Percentiles rank a stretch among this genome's conserved stretches.
phyloP scores from a whole-genome alignment of 2,329 filamentous ascomycete species.

The Epichloe aotearoae region DNA sequence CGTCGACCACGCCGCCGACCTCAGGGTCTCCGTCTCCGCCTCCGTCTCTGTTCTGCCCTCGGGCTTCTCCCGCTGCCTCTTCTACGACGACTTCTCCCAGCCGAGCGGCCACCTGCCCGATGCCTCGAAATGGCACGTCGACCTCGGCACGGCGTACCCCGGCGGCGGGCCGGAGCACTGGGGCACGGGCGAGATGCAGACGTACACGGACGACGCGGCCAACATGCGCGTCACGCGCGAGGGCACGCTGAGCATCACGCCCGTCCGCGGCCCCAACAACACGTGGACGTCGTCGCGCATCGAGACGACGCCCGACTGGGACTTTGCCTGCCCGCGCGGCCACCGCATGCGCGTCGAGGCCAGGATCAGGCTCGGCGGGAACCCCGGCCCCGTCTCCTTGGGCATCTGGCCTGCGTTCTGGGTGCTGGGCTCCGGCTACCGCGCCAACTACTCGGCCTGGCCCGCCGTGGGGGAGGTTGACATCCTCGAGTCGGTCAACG shows the following conservation, averaged over 20 bases:
- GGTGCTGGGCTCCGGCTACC: slow-evolving; percentile 26
- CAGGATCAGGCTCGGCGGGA: slow-evolving; percentile 22
- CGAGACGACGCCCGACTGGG: slow-evolving; percentile 21
- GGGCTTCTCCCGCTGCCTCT: slow-evolving; percentile 13
- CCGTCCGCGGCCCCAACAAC: slow-evolving; percentile 13
- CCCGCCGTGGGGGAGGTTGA: slow-evolving; percentile 31
- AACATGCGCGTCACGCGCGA: slow-evolving; percentile 27
- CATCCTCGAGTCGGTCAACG: slow-evolving; percentile 30
- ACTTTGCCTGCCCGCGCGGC: slow-evolving; percentile 21
- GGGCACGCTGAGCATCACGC: slow-evolving; percentile 25
- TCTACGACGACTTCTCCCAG: slow-evolving; percentile 17
- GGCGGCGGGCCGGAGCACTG: slow-evolving; percentile 29
- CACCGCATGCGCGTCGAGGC: slow-evolving; percentile 26
- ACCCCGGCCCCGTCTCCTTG: slow-evolving; percentile 14
- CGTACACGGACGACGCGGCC: slow-evolving; percentile 25
- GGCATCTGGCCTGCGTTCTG: slow-evolving; percentile 37
- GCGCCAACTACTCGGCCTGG: slow-evolving; percentile 26
- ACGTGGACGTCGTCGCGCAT: slow-evolving; percentile 32
- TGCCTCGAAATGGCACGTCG: slow-evolving; percentile 28
- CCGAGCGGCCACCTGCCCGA: slow-evolving; percentile 15
- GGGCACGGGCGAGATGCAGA: slow-evolving; percentile 36
- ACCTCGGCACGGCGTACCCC: slow-evolving; percentile 32
- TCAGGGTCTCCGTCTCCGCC: not conserved
- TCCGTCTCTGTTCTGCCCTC: not conserved
- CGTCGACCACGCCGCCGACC: no score